phyloP scores from a whole-genome alignment of 768 basidiomycete species.

The Boletus rubroflammeus region DNA sequence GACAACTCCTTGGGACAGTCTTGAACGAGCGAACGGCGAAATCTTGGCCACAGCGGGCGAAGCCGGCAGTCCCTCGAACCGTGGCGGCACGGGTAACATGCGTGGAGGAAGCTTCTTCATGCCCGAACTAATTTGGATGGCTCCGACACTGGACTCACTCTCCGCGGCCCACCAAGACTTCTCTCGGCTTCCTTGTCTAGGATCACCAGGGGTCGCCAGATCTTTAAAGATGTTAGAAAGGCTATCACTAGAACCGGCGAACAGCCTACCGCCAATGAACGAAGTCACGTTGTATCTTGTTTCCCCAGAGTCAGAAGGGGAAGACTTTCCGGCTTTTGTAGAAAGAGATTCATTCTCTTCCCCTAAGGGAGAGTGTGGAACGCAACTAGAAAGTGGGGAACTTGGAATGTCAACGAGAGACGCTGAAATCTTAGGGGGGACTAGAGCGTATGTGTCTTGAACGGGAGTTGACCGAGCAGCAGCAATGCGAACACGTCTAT shows the following conservation, averaged over 20 bases:
- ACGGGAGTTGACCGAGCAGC: slow-evolving; percentile 1
- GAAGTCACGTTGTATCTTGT: slow-evolving; percentile 72
- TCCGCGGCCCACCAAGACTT: slow-evolving; percentile 4
- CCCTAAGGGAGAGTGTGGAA: slow-evolving; percentile 17
- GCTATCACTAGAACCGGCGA: neutral
- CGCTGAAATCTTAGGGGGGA: slow-evolving; percentile 29
- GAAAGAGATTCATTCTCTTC: slow-evolving; percentile 13
- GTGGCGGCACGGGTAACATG: neutral
- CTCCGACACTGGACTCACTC: neutral
- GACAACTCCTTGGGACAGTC: neutral
- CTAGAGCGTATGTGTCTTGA: slow-evolving; percentile 7
- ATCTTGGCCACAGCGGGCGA: neutral
- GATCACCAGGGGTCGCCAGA: slow-evolving; percentile 29
- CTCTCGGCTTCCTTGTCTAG: slow-evolving; percentile 8
- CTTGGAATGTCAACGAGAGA: slow-evolving; percentile 21
- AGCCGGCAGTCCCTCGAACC: neutral
- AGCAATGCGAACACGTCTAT: slow-evolving; percentile 19
- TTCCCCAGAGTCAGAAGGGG: slow-evolving; percentile 37
- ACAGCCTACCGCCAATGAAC: slow-evolving; percentile 52
- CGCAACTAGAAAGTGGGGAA: slow-evolving; percentile 8
- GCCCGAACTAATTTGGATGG: neutral
- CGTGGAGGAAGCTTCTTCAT: neutral
- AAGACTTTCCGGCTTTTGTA: slow-evolving; percentile 11
- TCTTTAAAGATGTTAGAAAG: slow-evolving; percentile 25
- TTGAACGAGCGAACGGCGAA: neutral